phyloP scores from a whole-genome alignment of 495 filamentous ascomycete species.

The Annulohypoxylon stygium region DNA sequence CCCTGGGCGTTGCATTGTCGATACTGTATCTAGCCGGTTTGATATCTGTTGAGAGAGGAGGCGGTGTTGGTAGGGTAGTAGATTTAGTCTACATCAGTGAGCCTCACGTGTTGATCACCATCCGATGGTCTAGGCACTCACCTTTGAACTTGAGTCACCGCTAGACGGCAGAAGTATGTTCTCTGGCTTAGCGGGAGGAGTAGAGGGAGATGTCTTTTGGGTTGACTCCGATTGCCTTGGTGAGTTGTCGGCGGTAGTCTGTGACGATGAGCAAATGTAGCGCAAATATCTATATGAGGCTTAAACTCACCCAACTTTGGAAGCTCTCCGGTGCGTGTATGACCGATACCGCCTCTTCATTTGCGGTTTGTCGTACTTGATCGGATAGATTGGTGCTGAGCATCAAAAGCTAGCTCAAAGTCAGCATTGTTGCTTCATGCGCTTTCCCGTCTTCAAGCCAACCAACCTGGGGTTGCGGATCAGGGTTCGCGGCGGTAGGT shows the following conservation, averaged over 20 bases:
- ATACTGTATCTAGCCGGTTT: constrained; percentile 71
- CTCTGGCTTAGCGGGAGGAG: constrained; percentile 37
- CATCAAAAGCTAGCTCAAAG: constrained; percentile 63
- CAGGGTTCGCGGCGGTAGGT: constrained; percentile 40
- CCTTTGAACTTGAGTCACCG: constrained; percentile 53
- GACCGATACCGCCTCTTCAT: constrained; percentile 84
- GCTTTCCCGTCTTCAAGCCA: constrained; percentile 49
- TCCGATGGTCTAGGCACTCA: constrained; percentile 31
- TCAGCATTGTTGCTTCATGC: constrained; percentile 46
- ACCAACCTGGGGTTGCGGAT: constrained; percentile 51
- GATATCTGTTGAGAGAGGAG: constrained; percentile 77
- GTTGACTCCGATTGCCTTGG: constrained; percentile 44
- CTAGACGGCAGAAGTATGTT: constrained; percentile 47
- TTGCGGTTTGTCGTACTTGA: constrained; percentile 64
- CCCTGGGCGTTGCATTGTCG: constrained; percentile 82
- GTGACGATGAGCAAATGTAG: constrained; percentile 11
- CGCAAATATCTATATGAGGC: background rate
- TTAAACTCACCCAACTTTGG: constrained; percentile 74
- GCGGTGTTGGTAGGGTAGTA: constrained; percentile 61
- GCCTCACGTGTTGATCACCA: constrained; percentile 34
- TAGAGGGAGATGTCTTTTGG: constrained; percentile 50
- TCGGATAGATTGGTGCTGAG: constrained; percentile 71
- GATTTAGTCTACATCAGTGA: constrained; percentile 55
- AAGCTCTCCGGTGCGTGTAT: constrained; percentile 90
- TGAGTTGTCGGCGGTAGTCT: constrained; percentile 56